Percentiles rank a stretch among this genome's conserved stretches.
phyloP scores from a whole-genome alignment of 2,329 filamentous ascomycete species.

The Colletotrichum sp. region DNA sequence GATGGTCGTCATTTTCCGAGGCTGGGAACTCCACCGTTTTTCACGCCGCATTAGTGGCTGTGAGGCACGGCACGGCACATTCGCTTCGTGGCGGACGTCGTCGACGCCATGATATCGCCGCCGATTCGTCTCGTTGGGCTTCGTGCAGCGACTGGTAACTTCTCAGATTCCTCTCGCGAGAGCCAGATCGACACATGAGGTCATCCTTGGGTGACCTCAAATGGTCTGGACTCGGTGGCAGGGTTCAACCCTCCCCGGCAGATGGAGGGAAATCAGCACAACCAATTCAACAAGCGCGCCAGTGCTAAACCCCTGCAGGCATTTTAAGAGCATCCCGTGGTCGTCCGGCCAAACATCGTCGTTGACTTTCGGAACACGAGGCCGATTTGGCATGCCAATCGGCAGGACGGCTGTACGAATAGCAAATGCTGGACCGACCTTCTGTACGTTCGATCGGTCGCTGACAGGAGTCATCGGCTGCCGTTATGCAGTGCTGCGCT shows the following conservation, averaged over 20 bases:
- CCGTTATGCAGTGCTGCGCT: not conserved
- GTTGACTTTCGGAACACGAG: slow-evolving; percentile 1
- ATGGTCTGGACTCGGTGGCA: not conserved
- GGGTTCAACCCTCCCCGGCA: slow-evolving; percentile 5
- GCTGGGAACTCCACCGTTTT: not conserved
- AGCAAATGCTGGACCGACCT: not conserved
- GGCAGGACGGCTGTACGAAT: not conserved
- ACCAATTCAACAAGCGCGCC: not conserved
- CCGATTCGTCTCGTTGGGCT: not conserved
- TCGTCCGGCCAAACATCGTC: not conserved
- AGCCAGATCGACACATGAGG: not conserved
- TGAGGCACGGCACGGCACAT: not conserved
- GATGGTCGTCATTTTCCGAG: not conserved
- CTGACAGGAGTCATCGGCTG: not conserved
- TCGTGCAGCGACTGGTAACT: not conserved
- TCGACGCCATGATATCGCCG: not conserved
- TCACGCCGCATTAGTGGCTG: not conserved
- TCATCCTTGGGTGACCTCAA: not conserved
- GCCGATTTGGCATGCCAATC: slow-evolving; percentile 15
- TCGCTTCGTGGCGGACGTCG: not conserved
- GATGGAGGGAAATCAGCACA: not conserved
- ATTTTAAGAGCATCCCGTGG: not conserved
- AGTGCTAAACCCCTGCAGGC: not conserved
- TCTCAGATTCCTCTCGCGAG: not conserved
- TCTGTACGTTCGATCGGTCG: not conserved